phyloP scores from a whole-genome alignment of 106 monocot species.

The Xerophyta viscosa region DNA sequence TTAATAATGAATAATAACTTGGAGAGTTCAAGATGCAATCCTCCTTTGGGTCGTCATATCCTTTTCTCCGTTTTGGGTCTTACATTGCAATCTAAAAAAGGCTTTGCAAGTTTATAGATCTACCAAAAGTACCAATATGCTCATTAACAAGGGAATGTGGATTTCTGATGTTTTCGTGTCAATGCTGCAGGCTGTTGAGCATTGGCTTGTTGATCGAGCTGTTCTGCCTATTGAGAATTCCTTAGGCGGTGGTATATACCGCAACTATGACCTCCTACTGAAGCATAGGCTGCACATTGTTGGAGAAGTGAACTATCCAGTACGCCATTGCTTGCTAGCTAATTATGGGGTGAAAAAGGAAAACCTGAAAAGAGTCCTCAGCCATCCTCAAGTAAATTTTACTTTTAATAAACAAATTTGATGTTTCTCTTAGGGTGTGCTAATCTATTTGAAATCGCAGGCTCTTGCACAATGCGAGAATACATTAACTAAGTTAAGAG shows the following conservation, averaged over 20 bases:
- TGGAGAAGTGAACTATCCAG: conserved; percentile 85
- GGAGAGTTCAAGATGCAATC: too few species aligned
- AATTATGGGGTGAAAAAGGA: conserved; percentile 72
- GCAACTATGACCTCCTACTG: conserved; percentile 90
- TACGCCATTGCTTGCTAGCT: conserved; percentile 84
- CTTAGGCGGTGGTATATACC: conserved; percentile 88
- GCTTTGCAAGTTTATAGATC: too few species aligned
- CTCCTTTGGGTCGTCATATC: too few species aligned
- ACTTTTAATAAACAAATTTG: background rate
- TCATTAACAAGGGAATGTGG: too few species aligned
- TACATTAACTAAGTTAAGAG: conserved; percentile 62
- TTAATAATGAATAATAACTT: too few species aligned
- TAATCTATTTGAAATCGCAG: conserved; percentile 15
- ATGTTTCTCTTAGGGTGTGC: conserved; percentile 1
- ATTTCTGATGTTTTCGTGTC: too few species aligned
- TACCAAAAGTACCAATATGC: too few species aligned
- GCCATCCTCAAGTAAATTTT: conserved; percentile 78
- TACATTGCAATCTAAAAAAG: too few species aligned
- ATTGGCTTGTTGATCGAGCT: conserved; percentile 80
- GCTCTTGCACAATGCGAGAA: conserved; percentile 97
- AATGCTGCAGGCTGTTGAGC: conserved; percentile 68
- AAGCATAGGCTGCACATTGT: conserved; percentile 86
- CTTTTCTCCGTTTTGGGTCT: too few species aligned
- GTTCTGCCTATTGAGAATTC: conserved; percentile 98
- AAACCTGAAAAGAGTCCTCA: conserved; percentile 72